phyloP scores from a whole-genome alignment of 2,329 filamentous ascomycete genomes.

The Orbilia brochopaga region DNA sequence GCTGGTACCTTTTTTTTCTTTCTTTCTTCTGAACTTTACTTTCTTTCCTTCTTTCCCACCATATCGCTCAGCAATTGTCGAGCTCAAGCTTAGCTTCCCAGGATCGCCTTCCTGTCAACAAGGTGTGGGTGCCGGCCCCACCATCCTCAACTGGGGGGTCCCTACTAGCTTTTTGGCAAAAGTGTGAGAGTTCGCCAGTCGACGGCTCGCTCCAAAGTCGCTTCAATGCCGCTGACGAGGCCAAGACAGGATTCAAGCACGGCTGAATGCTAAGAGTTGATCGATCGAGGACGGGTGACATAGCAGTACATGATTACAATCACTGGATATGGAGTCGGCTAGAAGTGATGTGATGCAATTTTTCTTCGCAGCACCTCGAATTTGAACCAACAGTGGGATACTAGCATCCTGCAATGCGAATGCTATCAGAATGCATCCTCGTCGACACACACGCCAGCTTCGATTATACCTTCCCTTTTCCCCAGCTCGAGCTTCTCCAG shows the following conservation, averaged over 20 bases:
- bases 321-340: not conserved
- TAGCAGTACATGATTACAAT: not conserved
- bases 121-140: conserved; percentile 31
- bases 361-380: too few species aligned
- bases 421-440: not conserved
- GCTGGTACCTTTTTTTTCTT: conserved; percentile 16
- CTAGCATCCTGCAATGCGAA: not conserved
- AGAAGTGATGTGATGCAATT: too few species aligned
- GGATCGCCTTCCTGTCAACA: conserved; percentile 15
- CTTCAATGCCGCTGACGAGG: not conserved
- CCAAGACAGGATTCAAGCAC: not conserved
- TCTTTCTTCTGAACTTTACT: conserved; percentile 38
- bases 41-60: conserved; percentile 9
- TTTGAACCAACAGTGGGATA: too few species aligned
- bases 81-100: conserved; percentile 8
- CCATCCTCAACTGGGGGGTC: conserved; percentile 6
- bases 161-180: conserved; percentile 27
- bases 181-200: conserved; percentile 2
- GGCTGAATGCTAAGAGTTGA: not conserved
- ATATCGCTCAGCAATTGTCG: not conserved
- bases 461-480: conserved; percentile 43
- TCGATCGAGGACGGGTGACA: not conserved
- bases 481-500: conserved; percentile 1
- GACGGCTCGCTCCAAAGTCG: not conserved
- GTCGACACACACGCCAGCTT: conserved; percentile 4